phyloP scores from a whole-genome alignment of 345 rosid species.

The Cardamine resedifolia region DNA sequence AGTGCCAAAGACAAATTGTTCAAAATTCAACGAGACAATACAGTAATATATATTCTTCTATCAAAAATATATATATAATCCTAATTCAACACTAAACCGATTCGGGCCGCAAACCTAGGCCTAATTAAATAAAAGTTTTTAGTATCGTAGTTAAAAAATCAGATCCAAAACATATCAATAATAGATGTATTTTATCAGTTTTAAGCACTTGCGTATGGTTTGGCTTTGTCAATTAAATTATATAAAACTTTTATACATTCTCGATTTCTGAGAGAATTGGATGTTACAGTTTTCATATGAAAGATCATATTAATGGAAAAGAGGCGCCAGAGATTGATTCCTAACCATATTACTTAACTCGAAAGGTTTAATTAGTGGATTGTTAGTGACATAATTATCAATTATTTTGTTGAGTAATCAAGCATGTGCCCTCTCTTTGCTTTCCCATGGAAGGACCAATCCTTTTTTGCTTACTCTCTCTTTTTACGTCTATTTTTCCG shows the following conservation, averaged over 20 bases:
- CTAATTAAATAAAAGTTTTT: not conserved
- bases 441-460: slow-evolving; percentile 20
- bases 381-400: slow-evolving; percentile 37
- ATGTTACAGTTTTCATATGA: not conserved
- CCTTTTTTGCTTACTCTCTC: not conserved
- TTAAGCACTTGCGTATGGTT: not conserved
- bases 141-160: not conserved
- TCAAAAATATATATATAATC: no score
- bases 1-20: no score
- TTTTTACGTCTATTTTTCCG: slow-evolving; percentile 18
- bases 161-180: not conserved
- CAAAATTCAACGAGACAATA: no score
- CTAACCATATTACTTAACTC: slow-evolving; percentile 40
- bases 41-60: no score
- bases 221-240: not conserved
- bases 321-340: slow-evolving; percentile 28
- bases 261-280: not conserved
- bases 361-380: slow-evolving; percentile 38
- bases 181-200: not conserved
- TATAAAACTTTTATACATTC: not conserved
- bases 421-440: slow-evolving; percentile 36
- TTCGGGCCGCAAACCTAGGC: not conserved
- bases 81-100: not conserved
- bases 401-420: slow-evolving; percentile 31
- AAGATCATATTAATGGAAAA: slow-evolving; percentile 22